A percentile compares a stretch with the other conserved stretches of the same genome.
Evolutionary conservation across 495 filamentous ascomycete species (phyloP).

Genomic region (Xylaria grammica): DNA sequence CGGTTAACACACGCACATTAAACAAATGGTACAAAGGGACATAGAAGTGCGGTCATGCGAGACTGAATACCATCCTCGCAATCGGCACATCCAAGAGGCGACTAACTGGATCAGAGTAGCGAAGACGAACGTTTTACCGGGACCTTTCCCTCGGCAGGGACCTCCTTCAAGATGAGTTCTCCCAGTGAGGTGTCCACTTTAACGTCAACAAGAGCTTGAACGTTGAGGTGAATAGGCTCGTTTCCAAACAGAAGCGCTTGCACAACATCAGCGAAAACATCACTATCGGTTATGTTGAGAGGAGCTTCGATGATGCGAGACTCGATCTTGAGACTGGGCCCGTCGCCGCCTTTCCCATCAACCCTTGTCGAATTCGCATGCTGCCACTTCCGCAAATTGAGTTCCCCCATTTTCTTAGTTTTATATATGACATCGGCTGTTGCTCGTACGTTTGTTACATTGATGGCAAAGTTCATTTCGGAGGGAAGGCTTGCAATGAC

Average conservation of each 20-base stretch:
- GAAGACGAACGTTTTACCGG: constrained; percentile 80
- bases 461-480: constrained; percentile 82
- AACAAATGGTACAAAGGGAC: constrained; percentile 23
- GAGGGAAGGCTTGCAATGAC: constrained; percentile 77
- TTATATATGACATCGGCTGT: constrained; percentile 80
- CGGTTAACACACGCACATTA: constrained; percentile 30
- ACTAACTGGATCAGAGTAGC: constrained; percentile 58
- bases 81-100: constrained; percentile 32
- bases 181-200: constrained; percentile 80
- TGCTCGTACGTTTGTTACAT: constrained; percentile 76
- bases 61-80: constrained; percentile 23
- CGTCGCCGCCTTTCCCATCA: constrained; percentile 55
- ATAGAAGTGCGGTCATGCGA: constrained; percentile 26
- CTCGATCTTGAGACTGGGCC: constrained; percentile 68
- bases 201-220: constrained; percentile 85
- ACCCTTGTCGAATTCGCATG: constrained; percentile 77
- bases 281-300: constrained; percentile 76
- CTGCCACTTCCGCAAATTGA: constrained; percentile 84
- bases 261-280: constrained; percentile 76
- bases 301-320: constrained; percentile 79
- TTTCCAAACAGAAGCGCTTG: constrained; percentile 75
- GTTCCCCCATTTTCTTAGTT: constrained; percentile 71
- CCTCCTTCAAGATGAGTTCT: constrained; percentile 73
- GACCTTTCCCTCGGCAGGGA: constrained; percentile 85
- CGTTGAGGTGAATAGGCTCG: constrained; percentile 64